phyloP scores from a whole-genome alignment of 2,329 filamentous ascomycete species.

The Colletotrichum navitas region DNA sequence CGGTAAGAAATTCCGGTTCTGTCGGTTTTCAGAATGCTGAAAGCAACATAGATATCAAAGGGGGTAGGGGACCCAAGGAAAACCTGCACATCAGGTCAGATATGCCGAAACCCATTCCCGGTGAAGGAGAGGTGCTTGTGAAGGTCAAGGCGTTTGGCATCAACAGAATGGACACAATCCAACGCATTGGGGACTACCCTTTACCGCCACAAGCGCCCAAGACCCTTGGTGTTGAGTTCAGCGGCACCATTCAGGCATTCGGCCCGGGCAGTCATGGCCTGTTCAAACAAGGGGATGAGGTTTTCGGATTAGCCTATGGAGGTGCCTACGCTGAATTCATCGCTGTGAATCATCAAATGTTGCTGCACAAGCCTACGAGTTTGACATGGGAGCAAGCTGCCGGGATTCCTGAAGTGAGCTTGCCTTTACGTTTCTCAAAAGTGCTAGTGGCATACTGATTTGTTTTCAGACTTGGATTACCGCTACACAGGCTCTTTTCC shows the following conservation, averaged over 20 bases:
- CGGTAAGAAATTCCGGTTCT: background rate
- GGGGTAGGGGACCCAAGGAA: conserved; percentile 65
- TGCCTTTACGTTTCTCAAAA: background rate
- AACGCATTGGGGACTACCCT: conserved; percentile 80
- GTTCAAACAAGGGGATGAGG: conserved; percentile 81
- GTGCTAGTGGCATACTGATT: background rate
- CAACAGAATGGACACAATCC: conserved; percentile 86
- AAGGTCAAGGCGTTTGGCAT: conserved; percentile 86
- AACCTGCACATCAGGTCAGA: conserved; percentile 70
- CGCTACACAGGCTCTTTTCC: conserved; percentile 87
- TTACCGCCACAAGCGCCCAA: conserved; percentile 76
- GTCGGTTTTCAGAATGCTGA: background rate
- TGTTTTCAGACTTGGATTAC: conserved; percentile 89
- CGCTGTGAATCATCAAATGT: conserved; percentile 80
- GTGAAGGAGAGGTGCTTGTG: conserved; percentile 78
- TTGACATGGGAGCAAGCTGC: conserved; percentile 82
- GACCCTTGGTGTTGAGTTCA: conserved; percentile 84
- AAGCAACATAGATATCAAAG: conserved; percentile 64
- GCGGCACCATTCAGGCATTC: conserved; percentile 74
- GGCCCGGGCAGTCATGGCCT: conserved; percentile 61
- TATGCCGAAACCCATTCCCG: conserved; percentile 63
- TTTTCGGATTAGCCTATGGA: conserved; percentile 92
- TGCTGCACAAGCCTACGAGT: conserved; percentile 82
- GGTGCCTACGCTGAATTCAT: conserved; percentile 92
- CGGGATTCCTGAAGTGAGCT: conserved; percentile 78